These are phyloP conservation scores for Xerocomellus amylosporus DNA, from an alignment of 768 basidiomycete genomes.

Conservation along the genomic window DNA sequence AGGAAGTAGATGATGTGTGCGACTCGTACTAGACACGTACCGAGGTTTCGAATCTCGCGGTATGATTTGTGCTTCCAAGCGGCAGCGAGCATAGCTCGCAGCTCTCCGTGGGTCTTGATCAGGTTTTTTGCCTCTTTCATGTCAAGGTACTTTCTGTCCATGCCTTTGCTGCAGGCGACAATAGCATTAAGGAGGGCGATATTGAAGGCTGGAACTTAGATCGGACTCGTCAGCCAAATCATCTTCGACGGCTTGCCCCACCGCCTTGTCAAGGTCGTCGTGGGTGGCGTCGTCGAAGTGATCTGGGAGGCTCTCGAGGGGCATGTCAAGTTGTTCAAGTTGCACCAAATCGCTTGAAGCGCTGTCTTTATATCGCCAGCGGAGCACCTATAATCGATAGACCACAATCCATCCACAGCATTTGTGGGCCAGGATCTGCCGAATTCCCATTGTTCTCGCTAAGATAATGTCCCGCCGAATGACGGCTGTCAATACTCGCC, in stretches of 20 bases:
- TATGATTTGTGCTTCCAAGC: slow-evolving; percentile 4
- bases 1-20: no score
- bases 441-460: no score
- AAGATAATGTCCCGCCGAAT: no score
- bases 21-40: neutral
- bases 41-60: slow-evolving; percentile 9
- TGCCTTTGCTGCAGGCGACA: no score
- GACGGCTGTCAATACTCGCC: no score
- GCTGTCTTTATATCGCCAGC: neutral
- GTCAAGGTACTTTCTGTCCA: no score
- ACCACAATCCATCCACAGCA: neutral
- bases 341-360: neutral
- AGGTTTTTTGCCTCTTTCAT: no score
- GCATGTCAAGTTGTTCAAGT: neutral
- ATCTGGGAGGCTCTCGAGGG: neutral
- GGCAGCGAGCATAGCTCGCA: neutral
- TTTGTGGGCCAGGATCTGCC: no score
- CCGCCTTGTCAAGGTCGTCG: neutral
- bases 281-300: neutral
- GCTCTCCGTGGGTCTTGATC: no score
- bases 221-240: no score
- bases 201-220: no score
- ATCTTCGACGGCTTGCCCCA: neutral
- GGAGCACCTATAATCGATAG: neutral
- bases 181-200: no score